These are phyloP conservation scores for Fusarium buharicum DNA, from an alignment of 2,329 filamentous ascomycete genomes.

Conservation along the genomic window DNA sequence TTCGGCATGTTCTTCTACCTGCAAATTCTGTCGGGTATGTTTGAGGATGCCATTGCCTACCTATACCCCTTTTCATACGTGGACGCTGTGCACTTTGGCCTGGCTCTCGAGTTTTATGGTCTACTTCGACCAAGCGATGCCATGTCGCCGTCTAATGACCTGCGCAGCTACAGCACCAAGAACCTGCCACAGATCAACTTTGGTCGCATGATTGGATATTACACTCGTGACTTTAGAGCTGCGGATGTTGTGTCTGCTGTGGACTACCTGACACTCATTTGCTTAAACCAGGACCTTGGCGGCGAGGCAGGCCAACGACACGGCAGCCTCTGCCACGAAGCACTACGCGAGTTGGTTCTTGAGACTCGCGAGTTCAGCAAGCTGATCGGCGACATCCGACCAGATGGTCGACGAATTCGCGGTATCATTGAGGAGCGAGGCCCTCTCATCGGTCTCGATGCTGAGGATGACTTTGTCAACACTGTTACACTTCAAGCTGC, in stretches of 20 bases:
- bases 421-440: slow-evolving; percentile 90
- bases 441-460: slow-evolving; percentile 79
- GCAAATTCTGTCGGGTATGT: slow-evolving; percentile 89
- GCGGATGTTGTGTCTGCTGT: slow-evolving; percentile 89
- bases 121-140: slow-evolving; percentile 88
- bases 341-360: slow-evolving; percentile 91
- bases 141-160: slow-evolving; percentile 75
- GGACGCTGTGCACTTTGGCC: slow-evolving; percentile 93
- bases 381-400: slow-evolving; percentile 88
- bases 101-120: slow-evolving; percentile 89
- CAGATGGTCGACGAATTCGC: slow-evolving; percentile 84
- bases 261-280: slow-evolving; percentile 92
- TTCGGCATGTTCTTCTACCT: slow-evolving; percentile 95
- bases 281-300: slow-evolving; percentile 85
- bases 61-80: slow-evolving; percentile 92
- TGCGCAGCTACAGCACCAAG: slow-evolving; percentile 72
- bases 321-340: slow-evolving; percentile 86
- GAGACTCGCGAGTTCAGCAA: slow-evolving; percentile 96
- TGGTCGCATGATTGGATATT: slow-evolving; percentile 90
- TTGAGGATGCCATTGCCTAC: slow-evolving; percentile 91
- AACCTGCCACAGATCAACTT: slow-evolving; percentile 89
- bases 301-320: slow-evolving; percentile 81
- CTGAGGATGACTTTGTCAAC: slow-evolving; percentile 85
- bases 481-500: slow-evolving; percentile 95
- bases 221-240: slow-evolving; percentile 94